Base-by-base conservation (phyloP, 208 protist genomes). In the Leishmania aethiopica region DNA sequence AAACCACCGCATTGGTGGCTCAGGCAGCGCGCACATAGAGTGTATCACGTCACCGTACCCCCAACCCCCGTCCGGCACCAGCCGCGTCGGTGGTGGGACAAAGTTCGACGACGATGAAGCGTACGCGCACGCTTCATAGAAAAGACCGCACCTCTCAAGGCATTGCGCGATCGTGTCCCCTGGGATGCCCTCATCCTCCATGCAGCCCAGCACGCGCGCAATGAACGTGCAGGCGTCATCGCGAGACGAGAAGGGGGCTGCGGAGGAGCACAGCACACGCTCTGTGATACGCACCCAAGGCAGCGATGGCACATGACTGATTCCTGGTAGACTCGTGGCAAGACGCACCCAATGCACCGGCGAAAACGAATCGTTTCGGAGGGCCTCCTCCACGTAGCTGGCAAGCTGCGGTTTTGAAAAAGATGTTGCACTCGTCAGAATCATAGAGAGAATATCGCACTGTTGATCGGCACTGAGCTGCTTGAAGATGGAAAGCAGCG, bases 41-140 rank as follows among this genome's bases (percentile, higher is more conserved):
- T 76, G 42, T 7, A 86, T 42, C 13, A 80, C 40, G 25, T 69
- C 53, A 19, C 78, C 83, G 66, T 80, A 86, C 42, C 78, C 83
- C 49, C 2, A 25, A 1, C 83, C 78, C 15, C 11, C 77, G 3
- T 15, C 40, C 28, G 40, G 59, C 28, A 4, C 19, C 35, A 35
- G 5, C 8, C n/a, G 47, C 11, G 28, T 28, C 59, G 64, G 47
- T 17, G 64, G 55, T 15, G 73, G 32, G 3, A 72, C 32, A 73
- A 86, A 83, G 45, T 28, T 13, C 0, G 83, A 55, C 25, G 78
- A 76, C 3, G 78, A 69, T 6, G 73, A 79, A 3, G 78, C 77
- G 69, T 87, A 86, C 53, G 78, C 85, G 35, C 66, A 81, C 3
- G 84, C 79, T 51, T 87, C 84, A 64, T 74, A 87, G 11, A 22